Evolutionary conservation across 179 eudicot species (phyloP), one percentile per base, ranked within the genome.

Genomic region (Amaranthus tricolor): DNA sequence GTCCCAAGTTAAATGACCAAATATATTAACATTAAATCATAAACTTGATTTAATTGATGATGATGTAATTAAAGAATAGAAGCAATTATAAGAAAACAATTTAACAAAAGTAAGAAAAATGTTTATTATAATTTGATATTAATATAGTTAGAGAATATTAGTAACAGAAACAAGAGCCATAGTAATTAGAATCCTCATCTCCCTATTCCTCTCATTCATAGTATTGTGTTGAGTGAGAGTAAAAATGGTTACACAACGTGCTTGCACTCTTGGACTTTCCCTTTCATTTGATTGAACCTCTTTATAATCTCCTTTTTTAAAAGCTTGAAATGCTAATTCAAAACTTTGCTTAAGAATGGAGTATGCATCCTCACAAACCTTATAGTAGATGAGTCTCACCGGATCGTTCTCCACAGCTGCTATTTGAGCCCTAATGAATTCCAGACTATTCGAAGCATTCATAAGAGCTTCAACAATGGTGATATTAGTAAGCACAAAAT

Each of bases 191-290:
- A 79, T 79, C 45, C 75, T 66, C 82, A 79, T 79, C 45, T 74
- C 75, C 16, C 75, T 63, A 13, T 74, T 79, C 61, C 71, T 79
- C 75, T 79, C 82, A 70, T 63, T 74, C 16, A 79, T 78, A 24
- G 15, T 16, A 55, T 69, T 56, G 11, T 44, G 43, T 5, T 44
- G 0, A 7, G 72, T 66, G 6, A 55, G 45, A 17, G 13, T 8
- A 64, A 79, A 79, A 4, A 74, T 79, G 1, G 71, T 74, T 0
- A 20, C 40, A 60, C 82, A 79, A 15, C 58, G 61, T 14, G 71
- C 78, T 43, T 53, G 74, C 1, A 45, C 60, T 45, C 75, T 69
- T 1, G 78, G 78, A 1, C 71, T 74, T 16, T n/a, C 64, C 48
- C 82, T 62, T 69, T 79, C 78, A 65, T 55, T 15, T 1, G 7